Base-by-base conservation (phyloP, 192 early-diverging fungal species). In the Backusella parvicylindrica region DNA sequence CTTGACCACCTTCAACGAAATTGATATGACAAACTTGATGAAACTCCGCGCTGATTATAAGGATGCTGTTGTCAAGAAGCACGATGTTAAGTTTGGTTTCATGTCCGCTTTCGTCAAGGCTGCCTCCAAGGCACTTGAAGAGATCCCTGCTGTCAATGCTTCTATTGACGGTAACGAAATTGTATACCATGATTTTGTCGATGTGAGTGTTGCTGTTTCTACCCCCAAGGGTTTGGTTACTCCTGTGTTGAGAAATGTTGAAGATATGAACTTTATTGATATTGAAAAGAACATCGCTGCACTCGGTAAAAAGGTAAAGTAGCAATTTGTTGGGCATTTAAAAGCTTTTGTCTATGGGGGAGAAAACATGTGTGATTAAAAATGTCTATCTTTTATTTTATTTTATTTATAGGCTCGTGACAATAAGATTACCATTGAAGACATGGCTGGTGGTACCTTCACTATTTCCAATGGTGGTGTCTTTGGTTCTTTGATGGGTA, bases 391-490 rank as follows among this genome's bases (percentile, higher is more conserved):
- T n/a, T n/a, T n/a, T n/a, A n/a, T n/a, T n/a, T n/a, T n/a, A n/a
- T n/a, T n/a, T n/a, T n/a, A n/a, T 28, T 13, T 37, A 30, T 85
- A 97, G 93, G 98, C 98, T 41, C 91, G 94, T 56, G 94, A 96
- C 78, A 96, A 96, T 81, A 92, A 91, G 79, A 95, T 99, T 85
- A 93, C 96, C 32, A 93, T 99, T 80, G 98, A 99, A 87, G 98
- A 99, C 79, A 90, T 99, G 89, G 88, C 94, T 64, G 98, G 98
- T 49, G 98, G 98, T 71, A 99, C 98, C 64, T 99, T 99, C 82
- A 99, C 98, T 74, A 97, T 99, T 71, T 98, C 96, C 33, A 99
- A 99, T 89, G 98, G 98, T 72, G 98, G 98, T 63, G 95, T 98
- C 43, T 99, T 96, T 83, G 98, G 98, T 49, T 99, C 98, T 32